Evolutionary conservation across 495 filamentous ascomycete species (phyloP), one percentile per base, ranked within the genome.

Genomic region (Neurospora terricola): DNA sequence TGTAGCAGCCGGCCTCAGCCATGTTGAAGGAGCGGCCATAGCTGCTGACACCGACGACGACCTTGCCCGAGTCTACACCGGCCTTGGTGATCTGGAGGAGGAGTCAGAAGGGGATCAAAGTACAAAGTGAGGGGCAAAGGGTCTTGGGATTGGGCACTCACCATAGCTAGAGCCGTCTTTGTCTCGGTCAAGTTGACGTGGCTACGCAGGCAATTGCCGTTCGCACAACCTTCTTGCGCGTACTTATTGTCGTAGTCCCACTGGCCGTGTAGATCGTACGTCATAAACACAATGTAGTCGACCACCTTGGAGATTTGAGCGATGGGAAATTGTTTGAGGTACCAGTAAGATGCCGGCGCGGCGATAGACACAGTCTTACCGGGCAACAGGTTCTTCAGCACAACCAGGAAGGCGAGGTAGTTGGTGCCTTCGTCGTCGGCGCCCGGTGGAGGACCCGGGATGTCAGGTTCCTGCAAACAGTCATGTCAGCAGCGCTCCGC

Each of bases 131-230:
- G 23, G 8, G 59, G n/a, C 21, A 23, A 23, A 68, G 59, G 14
- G 39, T 42, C 39, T 42, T 42, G 39, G 39, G 10, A 16, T 34
- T 9, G 37, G 69, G 5, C 12, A 34, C 21, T 18, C 59, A 68
- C 66, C 82, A 87, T 85, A 16, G 79, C 71, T 0, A 87, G 75
- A 2, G 81, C 76, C 38, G 78, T 70, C 38, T 73, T 69, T 4
- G 82, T 85, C 76, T 86, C 84, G 1, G 84, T 86, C 36, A 73
- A 18, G 71, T 86, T 86, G 43, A 85, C 80, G 69, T 85, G 82
- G 14, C 76, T 79, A 23, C 82, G 76, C 7, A 84, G 79, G 74
- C 82, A 84, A 71, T 81, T 83, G 23, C 84, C 81, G 2, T 34
- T 54, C 2, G 71, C 38, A 70, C 84, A 86, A 16, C 80, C 82